These are phyloP conservation scores for Hyphodiscus hymeniophilus DNA, from an alignment of 495 filamentous ascomycete genomes.

Conservation along the genomic window DNA sequence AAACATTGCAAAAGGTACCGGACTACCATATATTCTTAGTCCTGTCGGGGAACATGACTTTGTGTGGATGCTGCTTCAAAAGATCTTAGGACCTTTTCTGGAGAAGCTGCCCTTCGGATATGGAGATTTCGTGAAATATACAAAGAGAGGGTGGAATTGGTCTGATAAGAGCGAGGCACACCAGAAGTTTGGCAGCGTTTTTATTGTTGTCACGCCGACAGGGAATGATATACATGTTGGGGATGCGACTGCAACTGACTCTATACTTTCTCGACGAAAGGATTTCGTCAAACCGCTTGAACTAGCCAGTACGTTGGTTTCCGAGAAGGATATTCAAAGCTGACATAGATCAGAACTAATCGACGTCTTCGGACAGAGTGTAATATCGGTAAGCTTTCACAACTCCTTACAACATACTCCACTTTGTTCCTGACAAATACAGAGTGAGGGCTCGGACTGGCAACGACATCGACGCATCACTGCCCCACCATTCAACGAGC, in stretches of 20 bases:
- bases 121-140: not conserved
- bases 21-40: no score
- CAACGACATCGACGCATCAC: slow-evolving; percentile 32
- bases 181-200: not conserved
- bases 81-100: not conserved
- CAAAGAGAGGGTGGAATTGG: not conserved
- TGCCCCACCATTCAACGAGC: slow-evolving; percentile 35
- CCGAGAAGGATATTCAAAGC: slow-evolving; percentile 7
- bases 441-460: slow-evolving; percentile 32
- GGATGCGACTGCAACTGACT: slow-evolving; percentile 3
- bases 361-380: slow-evolving; percentile 26
- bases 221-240: slow-evolving; percentile 1
- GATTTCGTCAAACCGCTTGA: slow-evolving; percentile 21
- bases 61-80: not conserved
- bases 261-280: slow-evolving; percentile 9
- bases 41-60: not conserved
- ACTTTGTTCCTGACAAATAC: not conserved
- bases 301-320: slow-evolving; percentile 22
- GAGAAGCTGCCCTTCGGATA: not conserved
- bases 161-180: not conserved
- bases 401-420: not conserved
- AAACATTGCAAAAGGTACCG: no score
- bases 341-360: slow-evolving; percentile 18
- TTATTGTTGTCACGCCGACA: slow-evolving; percentile 10
- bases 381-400: not conserved